These are phyloP conservation scores for Yamadazyma nakazawae DNA, from an alignment of 805 yeast genomes.

Conservation along the genomic window DNA sequence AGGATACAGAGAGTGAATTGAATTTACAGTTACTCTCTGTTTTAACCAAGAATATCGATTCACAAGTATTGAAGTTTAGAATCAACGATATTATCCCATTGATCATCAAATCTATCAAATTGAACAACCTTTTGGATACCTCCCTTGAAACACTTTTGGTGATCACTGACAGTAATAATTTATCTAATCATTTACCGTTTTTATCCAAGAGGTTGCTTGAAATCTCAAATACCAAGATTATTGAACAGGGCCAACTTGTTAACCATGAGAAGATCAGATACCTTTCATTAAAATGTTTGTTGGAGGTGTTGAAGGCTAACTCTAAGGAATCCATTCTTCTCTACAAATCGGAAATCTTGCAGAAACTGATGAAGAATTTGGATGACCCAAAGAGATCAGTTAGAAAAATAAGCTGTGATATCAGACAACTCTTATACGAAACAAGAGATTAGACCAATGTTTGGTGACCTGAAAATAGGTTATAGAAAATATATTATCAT, in stretches of 20 bases:
- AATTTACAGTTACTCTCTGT: slow-evolving; percentile 66
- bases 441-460: slow-evolving; percentile 14
- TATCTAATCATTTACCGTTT: slow-evolving; percentile 51
- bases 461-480: too few relatives aligned
- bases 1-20: slow-evolving; percentile 35
- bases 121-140: slow-evolving; percentile 54
- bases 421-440: slow-evolving; percentile 75
- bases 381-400: slow-evolving; percentile 75
- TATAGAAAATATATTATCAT: too few relatives aligned
- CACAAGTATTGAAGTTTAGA: slow-evolving; percentile 63
- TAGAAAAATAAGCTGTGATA: slow-evolving; percentile 71
- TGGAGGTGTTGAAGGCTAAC: slow-evolving; percentile 36
- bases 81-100: slow-evolving; percentile 66
- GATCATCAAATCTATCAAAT: slow-evolving; percentile 58
- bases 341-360: slow-evolving; percentile 48
- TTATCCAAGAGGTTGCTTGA: slow-evolving; percentile 54
- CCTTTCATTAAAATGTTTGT: slow-evolving; percentile 55
- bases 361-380: slow-evolving; percentile 47
- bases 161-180: slow-evolving; percentile 51
- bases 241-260: slow-evolving; percentile 15
- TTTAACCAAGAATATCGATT: slow-evolving; percentile 62
- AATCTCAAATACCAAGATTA: slow-evolving; percentile 21
- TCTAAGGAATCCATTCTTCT: slow-evolving; percentile 45
- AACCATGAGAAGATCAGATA: slow-evolving; percentile 52
- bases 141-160: slow-evolving; percentile 58